These are phyloP conservation scores for Tricholoma furcatifolium DNA, from an alignment of 768 basidiomycete genomes.

Conservation along the genomic window DNA sequence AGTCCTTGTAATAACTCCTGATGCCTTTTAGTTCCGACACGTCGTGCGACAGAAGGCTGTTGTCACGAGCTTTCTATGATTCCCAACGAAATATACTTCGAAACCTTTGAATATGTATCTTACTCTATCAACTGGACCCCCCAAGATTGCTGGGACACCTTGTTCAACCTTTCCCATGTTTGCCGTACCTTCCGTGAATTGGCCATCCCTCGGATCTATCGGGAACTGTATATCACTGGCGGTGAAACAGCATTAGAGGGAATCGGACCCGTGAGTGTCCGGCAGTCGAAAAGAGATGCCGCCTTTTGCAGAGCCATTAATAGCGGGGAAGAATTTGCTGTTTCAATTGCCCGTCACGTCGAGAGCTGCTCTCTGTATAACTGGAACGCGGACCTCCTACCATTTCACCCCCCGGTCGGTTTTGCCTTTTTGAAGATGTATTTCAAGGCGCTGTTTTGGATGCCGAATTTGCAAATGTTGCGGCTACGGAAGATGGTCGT, in stretches of 20 bases:
- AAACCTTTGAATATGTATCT: slow-evolving; percentile 36
- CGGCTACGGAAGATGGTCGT: slow-evolving; percentile 1
- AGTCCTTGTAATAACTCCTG: too few relatives aligned
- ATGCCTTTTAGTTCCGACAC: too few relatives aligned
- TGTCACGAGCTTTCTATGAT: slow-evolving; percentile 20
- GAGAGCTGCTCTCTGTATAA: slow-evolving; percentile 20
- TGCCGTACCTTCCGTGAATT: slow-evolving; percentile 42
- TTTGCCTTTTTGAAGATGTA: slow-evolving; percentile 15
- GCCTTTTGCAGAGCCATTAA: slow-evolving; percentile 27
- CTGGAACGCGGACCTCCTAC: not conserved
- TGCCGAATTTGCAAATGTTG: slow-evolving; percentile 16
- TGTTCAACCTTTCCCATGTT: slow-evolving; percentile 35
- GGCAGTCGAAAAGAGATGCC: slow-evolving; percentile 1
- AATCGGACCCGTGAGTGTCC: not conserved
- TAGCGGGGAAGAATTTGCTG: slow-evolving; percentile 24
- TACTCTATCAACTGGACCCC: slow-evolving; percentile 16
- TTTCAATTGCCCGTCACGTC: slow-evolving; percentile 28
- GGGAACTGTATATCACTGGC: slow-evolving; percentile 25
- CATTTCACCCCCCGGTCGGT: not conserved
- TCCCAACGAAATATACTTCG: slow-evolving; percentile 44
- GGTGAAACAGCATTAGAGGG: not conserved
- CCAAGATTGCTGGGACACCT: slow-evolving; percentile 8
- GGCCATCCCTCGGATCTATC: slow-evolving; percentile 39
- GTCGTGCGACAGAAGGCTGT: not conserved
- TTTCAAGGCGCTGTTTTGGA: slow-evolving; percentile 10